A percentile compares a stretch with the other conserved stretches of the same genome.
Conservation (phyloP, 306 rosid species). For the Nissolia schottii region DNA sequence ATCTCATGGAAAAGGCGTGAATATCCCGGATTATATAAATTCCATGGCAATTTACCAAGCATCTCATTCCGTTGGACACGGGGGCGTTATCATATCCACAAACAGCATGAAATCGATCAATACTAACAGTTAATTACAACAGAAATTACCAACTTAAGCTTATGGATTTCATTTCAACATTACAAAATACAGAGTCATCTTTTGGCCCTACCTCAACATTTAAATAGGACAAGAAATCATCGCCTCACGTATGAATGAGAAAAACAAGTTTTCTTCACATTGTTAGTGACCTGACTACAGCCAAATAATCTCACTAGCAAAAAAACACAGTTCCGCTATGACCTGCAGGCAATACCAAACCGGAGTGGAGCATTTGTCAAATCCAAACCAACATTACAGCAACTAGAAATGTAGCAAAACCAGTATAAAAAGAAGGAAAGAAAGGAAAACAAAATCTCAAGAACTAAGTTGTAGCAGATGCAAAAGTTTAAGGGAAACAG, state of each 20-base stretch:
- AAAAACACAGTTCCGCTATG: background rate
- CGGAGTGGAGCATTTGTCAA: conserved; percentile 1
- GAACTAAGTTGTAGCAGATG: background rate
- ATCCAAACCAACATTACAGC: background rate
- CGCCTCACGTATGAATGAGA: conserved; percentile 16
- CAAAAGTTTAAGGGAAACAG: background rate
- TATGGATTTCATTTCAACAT: conserved; percentile 6
- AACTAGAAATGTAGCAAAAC: background rate
- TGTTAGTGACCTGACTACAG: conserved; percentile 24
- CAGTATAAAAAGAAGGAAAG: background rate
- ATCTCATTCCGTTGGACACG: background rate
- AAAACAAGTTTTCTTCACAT: conserved; percentile 19
- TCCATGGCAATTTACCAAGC: background rate
- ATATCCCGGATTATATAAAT: background rate
- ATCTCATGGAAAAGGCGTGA: too few species aligned
- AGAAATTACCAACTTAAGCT: conserved; percentile 29
- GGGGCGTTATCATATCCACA: conserved; percentile 21
- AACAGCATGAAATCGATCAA: conserved; percentile 16
- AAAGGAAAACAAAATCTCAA: too few species aligned
- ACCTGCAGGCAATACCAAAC: conserved; percentile 28
- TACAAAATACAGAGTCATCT: background rate
- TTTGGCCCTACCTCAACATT: background rate
- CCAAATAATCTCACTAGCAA: conserved; percentile 6
- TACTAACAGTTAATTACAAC: conserved; percentile 45
- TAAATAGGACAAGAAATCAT: conserved; percentile 16